A percentile compares a stretch with the other conserved stretches of the same genome.
phyloP scores from a whole-genome alignment of 768 basidiomycete species.

The Daedaleopsis nitida region DNA sequence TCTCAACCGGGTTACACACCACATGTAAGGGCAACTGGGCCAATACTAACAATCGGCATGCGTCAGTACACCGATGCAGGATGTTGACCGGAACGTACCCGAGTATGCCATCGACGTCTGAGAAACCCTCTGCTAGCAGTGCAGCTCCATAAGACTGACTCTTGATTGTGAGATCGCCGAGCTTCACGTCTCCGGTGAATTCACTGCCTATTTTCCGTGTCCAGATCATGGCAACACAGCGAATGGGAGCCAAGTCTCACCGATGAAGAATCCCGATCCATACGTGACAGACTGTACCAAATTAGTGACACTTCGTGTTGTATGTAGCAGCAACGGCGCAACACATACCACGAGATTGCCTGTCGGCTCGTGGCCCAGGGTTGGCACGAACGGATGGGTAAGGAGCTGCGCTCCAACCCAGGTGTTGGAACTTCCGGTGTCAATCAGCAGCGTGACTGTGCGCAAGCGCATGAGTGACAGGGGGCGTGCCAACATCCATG shows the following conservation, averaged over 20 bases:
- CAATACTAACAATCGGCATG: constrained; percentile 24
- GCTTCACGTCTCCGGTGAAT: constrained; percentile 42
- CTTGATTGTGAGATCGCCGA: constrained; percentile 29
- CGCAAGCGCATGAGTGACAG: not conserved
- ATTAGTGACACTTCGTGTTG: too few relatives aligned
- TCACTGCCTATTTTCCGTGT: constrained; percentile 20
- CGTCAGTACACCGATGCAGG: not conserved
- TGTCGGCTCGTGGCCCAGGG: constrained; percentile 39
- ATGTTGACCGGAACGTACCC: constrained; percentile 41
- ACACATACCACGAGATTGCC: constrained; percentile 31
- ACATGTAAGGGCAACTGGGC: constrained; percentile 52
- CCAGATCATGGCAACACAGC: constrained; percentile 25
- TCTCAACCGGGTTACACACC: not conserved
- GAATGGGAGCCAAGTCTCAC: constrained; percentile 19
- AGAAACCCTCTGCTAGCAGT: constrained; percentile 24
- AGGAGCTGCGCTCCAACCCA: constrained; percentile 49
- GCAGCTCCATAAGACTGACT: constrained; percentile 42
- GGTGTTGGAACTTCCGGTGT: constrained; percentile 55
- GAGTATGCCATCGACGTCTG: constrained; percentile 62
- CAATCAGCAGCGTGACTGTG: constrained; percentile 50
- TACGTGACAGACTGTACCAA: constrained; percentile 45
- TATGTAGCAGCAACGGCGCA: constrained; percentile 29
- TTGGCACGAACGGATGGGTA: constrained; percentile 41
- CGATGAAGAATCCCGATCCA: constrained; percentile 51
- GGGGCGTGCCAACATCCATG: not conserved